A percentile compares a stretch with the other conserved stretches of the same genome.
Conservation (phyloP, 2,329 filamentous ascomycete species). For the Aureobasidium sp. region DNA sequence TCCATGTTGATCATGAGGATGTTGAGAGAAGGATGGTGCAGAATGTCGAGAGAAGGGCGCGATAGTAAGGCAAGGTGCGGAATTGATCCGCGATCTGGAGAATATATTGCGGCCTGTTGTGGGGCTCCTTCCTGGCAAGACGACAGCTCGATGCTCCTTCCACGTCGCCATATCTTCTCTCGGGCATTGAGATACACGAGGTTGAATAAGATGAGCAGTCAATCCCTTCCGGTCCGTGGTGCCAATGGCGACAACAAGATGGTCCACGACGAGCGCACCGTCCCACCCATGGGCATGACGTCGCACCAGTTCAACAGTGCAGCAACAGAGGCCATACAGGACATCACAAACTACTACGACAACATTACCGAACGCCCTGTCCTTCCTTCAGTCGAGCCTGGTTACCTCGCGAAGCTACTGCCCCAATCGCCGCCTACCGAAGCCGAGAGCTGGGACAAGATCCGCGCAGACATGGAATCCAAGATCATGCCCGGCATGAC, state of each 20-base stretch:
- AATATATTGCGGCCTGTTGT: neutral
- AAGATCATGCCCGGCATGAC: constrained; percentile 90
- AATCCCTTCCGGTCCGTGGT: neutral
- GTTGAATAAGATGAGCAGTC: neutral
- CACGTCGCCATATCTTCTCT: neutral
- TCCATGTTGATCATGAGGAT: too few relatives aligned
- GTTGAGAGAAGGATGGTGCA: neutral
- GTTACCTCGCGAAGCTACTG: constrained; percentile 75
- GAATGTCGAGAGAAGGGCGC: neutral
- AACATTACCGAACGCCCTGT: constrained; percentile 62
- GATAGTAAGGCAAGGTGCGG: neutral
- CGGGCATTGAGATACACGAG: neutral
- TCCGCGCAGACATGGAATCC: constrained; percentile 72
- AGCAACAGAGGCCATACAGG: constrained; percentile 70
- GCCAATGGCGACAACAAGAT: neutral
- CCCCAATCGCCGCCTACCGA: constrained; percentile 57
- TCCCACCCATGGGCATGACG: constrained; percentile 55
- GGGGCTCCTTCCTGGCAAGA: neutral
- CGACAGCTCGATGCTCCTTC: neutral
- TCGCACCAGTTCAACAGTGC: constrained; percentile 68
- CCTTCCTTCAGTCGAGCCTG: constrained; percentile 69
- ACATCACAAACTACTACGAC: constrained; percentile 81
- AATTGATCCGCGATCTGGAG: neutral
- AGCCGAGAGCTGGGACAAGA: constrained; percentile 67
- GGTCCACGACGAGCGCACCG: constrained; percentile 19